Conservation (phyloP, 2,329 filamentous ascomycete species). For the Fusarium sp. region DNA sequence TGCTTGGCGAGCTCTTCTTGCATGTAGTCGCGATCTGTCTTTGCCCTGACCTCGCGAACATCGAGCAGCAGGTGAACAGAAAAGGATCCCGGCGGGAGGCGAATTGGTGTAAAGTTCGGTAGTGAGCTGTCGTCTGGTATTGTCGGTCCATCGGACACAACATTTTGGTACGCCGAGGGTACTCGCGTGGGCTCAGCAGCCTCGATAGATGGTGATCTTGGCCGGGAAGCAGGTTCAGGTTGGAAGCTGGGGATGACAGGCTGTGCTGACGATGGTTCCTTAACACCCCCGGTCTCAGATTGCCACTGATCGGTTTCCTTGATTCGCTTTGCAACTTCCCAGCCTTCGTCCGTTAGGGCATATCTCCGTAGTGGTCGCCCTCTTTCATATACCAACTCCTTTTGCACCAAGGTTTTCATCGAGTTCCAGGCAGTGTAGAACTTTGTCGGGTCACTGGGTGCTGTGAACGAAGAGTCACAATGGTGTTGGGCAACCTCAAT, state of each 20-base stretch:
- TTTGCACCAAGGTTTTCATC: conserved; percentile 79
- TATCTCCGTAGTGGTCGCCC: conserved; percentile 76
- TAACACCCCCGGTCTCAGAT: conserved; percentile 34
- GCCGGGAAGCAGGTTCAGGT: neutral
- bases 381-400: conserved; percentile 78
- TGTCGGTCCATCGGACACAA: conserved; percentile 53
- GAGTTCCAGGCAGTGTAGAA: conserved; percentile 86
- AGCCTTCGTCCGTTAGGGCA: conserved; percentile 79
- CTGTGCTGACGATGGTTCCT: conserved; percentile 10
- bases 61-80: conserved; percentile 80
- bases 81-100: conserved; percentile 72
- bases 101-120: conserved; percentile 67
- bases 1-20: conserved; percentile 75
- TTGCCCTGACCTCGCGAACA: conserved; percentile 77
- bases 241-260: conserved; percentile 3
- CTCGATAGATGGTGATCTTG: conserved; percentile 33
- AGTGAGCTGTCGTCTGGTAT: conserved; percentile 47
- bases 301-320: conserved; percentile 60
- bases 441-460: conserved; percentile 72
- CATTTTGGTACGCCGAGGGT: conserved; percentile 47
- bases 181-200: conserved; percentile 10
- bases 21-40: conserved; percentile 81
- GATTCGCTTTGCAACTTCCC: conserved; percentile 77
- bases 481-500: conserved; percentile 76
- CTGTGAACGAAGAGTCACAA: conserved; percentile 79